Base-by-base conservation (phyloP, 345 rosid species). In the Gossypium raimondii region DNA sequence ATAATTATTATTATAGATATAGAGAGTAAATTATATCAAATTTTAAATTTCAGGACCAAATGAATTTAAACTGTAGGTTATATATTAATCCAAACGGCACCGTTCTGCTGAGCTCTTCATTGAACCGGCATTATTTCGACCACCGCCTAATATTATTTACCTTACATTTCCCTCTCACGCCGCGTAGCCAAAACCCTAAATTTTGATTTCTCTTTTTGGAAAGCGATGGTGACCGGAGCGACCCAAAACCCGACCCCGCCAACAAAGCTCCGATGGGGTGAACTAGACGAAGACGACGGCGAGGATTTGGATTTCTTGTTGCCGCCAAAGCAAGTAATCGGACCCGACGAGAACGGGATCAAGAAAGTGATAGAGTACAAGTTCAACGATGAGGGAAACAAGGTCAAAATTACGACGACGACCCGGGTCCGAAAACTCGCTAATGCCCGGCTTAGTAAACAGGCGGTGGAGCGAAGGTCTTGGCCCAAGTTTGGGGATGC, bases 401-500 rank as follows among this genome's bases (percentile, higher is more conserved):
- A 87, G 79, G 85, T 89, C 12, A 90, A 86, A 81, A 80, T 88
- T 62, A 90, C 92, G 20, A 92, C 98, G 22, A 89, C 81, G 9
- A 73, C 85, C 7, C 87, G 94, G 52, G 86, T 88, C 18, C 78
- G 93, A 0, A 89, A 91, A 81, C 82, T 89, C 9, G 91, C 84
- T 52, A 86, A 88, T 11, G 88, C 89, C 1, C 80, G 89, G 44
- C 88, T 86, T 27, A 88, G 86, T 76, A 86, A 88, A 73, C 76
- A 82, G 1, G 98, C 89, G 12, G 44, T 86, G 20, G 94, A 89
- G 89, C 71, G 94, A 34, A 78, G 94, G 55, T 84, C 77, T 27
- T 90, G 90, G 97, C 63, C 85, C 27, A 89, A 87, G 84, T 91
- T 93, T 47, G 98, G 97, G 3, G 97, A 89, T 62, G 97, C 97